These are phyloP conservation scores for Podila clonocystis DNA, from an alignment of 192 early-diverging fungal genomes.

Conservation along the genomic window DNA sequence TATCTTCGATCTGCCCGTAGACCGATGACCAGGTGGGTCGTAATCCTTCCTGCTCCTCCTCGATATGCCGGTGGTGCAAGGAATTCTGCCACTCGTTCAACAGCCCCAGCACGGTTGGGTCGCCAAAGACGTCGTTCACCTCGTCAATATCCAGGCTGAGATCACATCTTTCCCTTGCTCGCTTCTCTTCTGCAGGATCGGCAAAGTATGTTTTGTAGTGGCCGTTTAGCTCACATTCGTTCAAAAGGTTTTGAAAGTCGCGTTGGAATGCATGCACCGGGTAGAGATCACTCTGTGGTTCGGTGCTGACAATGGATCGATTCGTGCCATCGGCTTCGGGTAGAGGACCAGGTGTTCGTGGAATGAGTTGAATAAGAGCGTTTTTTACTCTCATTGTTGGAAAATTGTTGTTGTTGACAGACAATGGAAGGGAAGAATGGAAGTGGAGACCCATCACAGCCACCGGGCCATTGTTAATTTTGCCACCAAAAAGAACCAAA, in stretches of 20 bases:
- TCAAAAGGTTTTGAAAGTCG: constrained; percentile 6
- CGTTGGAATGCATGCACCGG: constrained; percentile 8
- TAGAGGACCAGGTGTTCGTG: background rate
- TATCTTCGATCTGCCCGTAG: constrained; percentile 22
- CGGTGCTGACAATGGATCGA: constrained; percentile 13
- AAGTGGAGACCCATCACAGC: too few species aligned
- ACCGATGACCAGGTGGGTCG: constrained; percentile 39
- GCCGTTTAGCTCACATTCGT: constrained; percentile 14
- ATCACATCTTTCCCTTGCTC: constrained; percentile 13
- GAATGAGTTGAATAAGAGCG: background rate
- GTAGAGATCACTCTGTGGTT: constrained; percentile 29
- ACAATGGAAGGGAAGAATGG: too few species aligned
- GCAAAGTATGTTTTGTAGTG: constrained; percentile 31
- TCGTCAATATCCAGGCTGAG: constrained; percentile 9
- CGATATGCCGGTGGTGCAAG: background rate
- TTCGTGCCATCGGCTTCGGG: background rate
- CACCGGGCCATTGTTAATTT: too few species aligned
- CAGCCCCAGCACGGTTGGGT: constrained; percentile 32
- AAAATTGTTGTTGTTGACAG: constrained; percentile 1
- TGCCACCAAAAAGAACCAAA: too few species aligned
- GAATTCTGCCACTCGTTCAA: constrained; percentile 29
- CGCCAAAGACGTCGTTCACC: constrained; percentile 23
- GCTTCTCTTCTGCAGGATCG: constrained; percentile 1
- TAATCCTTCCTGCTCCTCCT: background rate
- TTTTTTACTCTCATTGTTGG: background rate